A percentile compares a stretch with the other conserved stretches of the same genome.
Conservation (phyloP, 2,329 filamentous ascomycete species). For the Fusarium algeriense region DNA sequence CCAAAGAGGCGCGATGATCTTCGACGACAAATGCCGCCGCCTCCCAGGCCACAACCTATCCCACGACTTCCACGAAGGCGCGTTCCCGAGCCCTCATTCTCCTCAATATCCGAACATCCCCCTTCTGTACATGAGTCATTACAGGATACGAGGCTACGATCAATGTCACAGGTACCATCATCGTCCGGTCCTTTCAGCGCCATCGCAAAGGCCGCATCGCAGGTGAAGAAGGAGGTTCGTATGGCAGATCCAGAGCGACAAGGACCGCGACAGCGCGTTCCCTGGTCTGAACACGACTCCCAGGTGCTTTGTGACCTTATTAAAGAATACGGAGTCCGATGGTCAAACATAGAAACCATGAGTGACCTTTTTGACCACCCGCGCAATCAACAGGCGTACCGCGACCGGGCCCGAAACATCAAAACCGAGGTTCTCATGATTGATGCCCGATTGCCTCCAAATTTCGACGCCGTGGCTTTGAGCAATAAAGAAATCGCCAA, state of each 20-base stretch:
- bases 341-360: slow-evolving; percentile 50
- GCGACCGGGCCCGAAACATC: slow-evolving; percentile 69
- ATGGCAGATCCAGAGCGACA: slow-evolving; percentile 22
- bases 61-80: slow-evolving; percentile 13
- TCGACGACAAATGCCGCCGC: slow-evolving; percentile 26
- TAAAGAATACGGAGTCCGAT: slow-evolving; percentile 44
- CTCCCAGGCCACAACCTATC: slow-evolving; percentile 22
- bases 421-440: slow-evolving; percentile 65
- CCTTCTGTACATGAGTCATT: slow-evolving; percentile 46
- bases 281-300: slow-evolving; percentile 60
- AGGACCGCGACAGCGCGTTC: slow-evolving; percentile 44
- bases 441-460: slow-evolving; percentile 58
- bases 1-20: slow-evolving; percentile 36
- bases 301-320: slow-evolving; percentile 58
- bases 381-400: slow-evolving; percentile 67
- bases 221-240: slow-evolving; percentile 34
- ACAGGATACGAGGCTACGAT: slow-evolving; percentile 5
- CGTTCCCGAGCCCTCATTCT: neutral
- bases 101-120: slow-evolving; percentile 27
- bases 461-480: slow-evolving; percentile 64
- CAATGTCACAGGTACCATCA: neutral
- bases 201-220: slow-evolving; percentile 46
- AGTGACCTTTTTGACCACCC: slow-evolving; percentile 56
- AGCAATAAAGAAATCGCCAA: slow-evolving; percentile 62
- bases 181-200: slow-evolving; percentile 38